These are phyloP conservation scores for Rhodocollybia butyracea DNA, from an alignment of 768 basidiomycete species.

Conservation along the genomic window DNA sequence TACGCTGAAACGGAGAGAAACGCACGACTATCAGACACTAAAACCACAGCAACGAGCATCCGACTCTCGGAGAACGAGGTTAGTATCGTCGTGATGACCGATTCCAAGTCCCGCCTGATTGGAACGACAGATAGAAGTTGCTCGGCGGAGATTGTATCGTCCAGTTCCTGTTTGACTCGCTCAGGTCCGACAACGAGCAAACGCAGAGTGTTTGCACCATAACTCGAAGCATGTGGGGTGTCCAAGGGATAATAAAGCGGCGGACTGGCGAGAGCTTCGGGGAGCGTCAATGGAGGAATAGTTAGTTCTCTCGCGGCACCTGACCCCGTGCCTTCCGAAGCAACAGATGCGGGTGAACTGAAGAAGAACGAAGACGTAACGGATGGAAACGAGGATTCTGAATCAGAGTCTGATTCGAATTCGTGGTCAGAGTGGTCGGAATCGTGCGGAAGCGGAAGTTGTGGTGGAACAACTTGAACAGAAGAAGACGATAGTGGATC, in stretches of 20 bases:
- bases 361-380: slow-evolving; percentile 8
- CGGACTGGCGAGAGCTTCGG: not conserved
- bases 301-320: not conserved
- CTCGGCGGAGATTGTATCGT: not conserved
- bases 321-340: not conserved
- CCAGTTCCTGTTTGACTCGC: not conserved
- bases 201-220: not conserved
- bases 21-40: not conserved
- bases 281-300: slow-evolving; percentile 3
- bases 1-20: not conserved
- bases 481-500: slow-evolving; percentile 6
- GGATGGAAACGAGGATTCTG: slow-evolving; percentile 8
- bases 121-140: not conserved
- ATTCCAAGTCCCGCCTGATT: not conserved
- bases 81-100: not conserved
- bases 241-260: not conserved
- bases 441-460: not conserved
- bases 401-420: not conserved
- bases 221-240: slow-evolving; percentile 1
- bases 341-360: slow-evolving; percentile 7
- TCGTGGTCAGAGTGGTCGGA: not conserved
- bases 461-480: no score
- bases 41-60: not conserved
- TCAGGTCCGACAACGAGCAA: slow-evolving; percentile 1
- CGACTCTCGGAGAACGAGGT: not conserved